Evolutionary conservation across 345 rosid genomes (phyloP).

Genomic region (Populus alba): DNA sequence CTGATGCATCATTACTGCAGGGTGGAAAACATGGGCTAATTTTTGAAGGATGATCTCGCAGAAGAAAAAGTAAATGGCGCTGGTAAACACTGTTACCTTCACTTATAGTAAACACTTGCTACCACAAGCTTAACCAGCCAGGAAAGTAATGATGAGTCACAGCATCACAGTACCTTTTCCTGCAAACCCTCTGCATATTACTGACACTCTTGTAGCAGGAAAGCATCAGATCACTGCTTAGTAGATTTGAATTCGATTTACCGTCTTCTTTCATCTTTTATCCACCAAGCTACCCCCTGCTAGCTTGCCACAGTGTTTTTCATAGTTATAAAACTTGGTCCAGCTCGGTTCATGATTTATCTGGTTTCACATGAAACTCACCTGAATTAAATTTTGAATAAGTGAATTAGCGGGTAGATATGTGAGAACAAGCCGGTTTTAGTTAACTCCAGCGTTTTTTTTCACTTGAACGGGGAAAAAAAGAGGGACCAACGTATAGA

Average conservation of each 20-base stretch:
- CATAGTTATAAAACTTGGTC: no score
- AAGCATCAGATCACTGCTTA: not conserved
- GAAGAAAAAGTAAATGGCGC: not conserved
- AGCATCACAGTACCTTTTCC: not conserved
- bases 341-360: no score
- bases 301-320: no score
- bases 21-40: not conserved
- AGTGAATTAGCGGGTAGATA: no score
- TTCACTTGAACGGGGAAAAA: not conserved
- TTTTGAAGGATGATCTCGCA: not conserved
- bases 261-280: not conserved
- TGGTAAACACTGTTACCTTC: not conserved
- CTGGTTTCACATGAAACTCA: no score
- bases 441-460: not conserved
- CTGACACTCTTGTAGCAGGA: not conserved
- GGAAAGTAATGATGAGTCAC: not conserved
- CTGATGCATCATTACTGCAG: not conserved
- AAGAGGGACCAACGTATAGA: not conserved
- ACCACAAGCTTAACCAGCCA: not conserved
- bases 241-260: not conserved
- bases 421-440: no score
- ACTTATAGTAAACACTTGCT: not conserved
- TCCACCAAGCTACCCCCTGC: not conserved
- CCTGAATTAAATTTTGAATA: no score
- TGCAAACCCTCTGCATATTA: not conserved